Conservation (phyloP, 2,329 filamentous ascomycete species). For the Epichloe uncinata region DNA sequence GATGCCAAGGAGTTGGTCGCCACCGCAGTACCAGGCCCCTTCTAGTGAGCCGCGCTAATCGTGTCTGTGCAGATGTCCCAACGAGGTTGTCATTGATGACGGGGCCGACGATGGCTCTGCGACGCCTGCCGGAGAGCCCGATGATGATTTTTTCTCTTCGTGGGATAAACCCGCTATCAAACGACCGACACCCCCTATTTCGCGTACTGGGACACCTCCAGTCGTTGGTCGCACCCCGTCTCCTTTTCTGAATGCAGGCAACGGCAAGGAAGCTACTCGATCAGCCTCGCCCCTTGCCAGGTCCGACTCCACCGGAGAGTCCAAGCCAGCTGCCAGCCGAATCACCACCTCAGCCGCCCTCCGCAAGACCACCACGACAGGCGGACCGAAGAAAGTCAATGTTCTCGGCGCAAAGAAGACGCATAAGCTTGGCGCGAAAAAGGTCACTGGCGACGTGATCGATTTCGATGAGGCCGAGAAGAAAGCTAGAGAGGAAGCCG, state of each 20-base stretch:
- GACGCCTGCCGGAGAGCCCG: slow-evolving; percentile 70
- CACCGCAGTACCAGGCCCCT: too few relatives aligned
- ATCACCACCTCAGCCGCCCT: slow-evolving; percentile 70
- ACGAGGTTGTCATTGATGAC: slow-evolving; percentile 77
- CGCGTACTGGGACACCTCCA: slow-evolving; percentile 75
- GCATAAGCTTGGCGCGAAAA: slow-evolving; percentile 84
- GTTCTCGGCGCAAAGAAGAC: slow-evolving; percentile 78
- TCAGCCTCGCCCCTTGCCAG: slow-evolving; percentile 71
- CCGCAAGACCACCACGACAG: slow-evolving; percentile 54
- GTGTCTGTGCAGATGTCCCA: slow-evolving; percentile 50
- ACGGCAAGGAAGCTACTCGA: slow-evolving; percentile 56
- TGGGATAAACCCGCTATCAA: slow-evolving; percentile 99
- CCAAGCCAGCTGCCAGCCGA: slow-evolving; percentile 52
- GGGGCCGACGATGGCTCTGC: slow-evolving; percentile 52
- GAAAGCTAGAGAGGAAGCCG: slow-evolving; percentile 93
- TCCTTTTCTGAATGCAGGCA: slow-evolving; percentile 71
- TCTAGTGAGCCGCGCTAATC: slow-evolving; percentile 12
- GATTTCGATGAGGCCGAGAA: slow-evolving; percentile 97
- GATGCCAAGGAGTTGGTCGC: slow-evolving; percentile 68
- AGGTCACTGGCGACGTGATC: slow-evolving; percentile 65
- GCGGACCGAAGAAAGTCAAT: slow-evolving; percentile 65
- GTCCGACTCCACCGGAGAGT: slow-evolving; percentile 38
- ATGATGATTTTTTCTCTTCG: slow-evolving; percentile 99
- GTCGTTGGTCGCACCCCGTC: slow-evolving; percentile 69
- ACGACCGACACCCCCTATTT: slow-evolving; percentile 90